Evolutionary conservation across 2,329 filamentous ascomycete genomes (phyloP).

Genomic region (Amesomyces nigricolor): DNA sequence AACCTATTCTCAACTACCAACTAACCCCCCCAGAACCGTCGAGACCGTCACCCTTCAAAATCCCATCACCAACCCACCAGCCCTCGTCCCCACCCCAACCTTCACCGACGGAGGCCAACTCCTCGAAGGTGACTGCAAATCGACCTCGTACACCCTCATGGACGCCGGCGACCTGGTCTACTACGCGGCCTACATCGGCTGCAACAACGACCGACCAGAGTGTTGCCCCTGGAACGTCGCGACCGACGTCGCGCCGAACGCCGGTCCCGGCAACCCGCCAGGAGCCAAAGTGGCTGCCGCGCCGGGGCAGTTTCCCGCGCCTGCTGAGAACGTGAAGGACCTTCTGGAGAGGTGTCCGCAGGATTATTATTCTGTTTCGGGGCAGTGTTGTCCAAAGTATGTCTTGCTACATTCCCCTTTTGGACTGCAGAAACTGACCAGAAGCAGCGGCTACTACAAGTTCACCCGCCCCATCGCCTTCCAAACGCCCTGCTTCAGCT

Average conservation of each 20-base stretch:
- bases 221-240: conserved; percentile 29
- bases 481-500: conserved; percentile 29
- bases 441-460: conserved; percentile 26
- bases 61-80: conserved; percentile 9
- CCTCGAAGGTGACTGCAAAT: conserved; percentile 23
- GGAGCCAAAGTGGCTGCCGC: conserved; percentile 9
- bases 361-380: conserved; percentile 29
- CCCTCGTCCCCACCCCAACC: conserved; percentile 7
- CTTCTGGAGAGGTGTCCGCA: conserved; percentile 23
- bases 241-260: background rate
- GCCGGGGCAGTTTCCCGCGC: conserved; percentile 18
- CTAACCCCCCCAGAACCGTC: conserved; percentile 13
- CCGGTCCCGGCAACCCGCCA: background rate
- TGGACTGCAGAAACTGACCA: conserved; percentile 1
- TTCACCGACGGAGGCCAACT: conserved; percentile 24
- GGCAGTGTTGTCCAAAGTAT: conserved; percentile 28
- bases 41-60: conserved; percentile 8
- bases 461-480: conserved; percentile 26
- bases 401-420: background rate
- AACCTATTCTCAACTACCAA: background rate
- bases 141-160: conserved; percentile 27
- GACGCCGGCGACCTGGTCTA: conserved; percentile 23
- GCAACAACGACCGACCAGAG: conserved; percentile 25
- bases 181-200: conserved; percentile 28
- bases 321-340: conserved; percentile 15